Evolutionary conservation across 352 stramenopile genomes (phyloP).

Genomic region (Aphanomyces invadans): DNA sequence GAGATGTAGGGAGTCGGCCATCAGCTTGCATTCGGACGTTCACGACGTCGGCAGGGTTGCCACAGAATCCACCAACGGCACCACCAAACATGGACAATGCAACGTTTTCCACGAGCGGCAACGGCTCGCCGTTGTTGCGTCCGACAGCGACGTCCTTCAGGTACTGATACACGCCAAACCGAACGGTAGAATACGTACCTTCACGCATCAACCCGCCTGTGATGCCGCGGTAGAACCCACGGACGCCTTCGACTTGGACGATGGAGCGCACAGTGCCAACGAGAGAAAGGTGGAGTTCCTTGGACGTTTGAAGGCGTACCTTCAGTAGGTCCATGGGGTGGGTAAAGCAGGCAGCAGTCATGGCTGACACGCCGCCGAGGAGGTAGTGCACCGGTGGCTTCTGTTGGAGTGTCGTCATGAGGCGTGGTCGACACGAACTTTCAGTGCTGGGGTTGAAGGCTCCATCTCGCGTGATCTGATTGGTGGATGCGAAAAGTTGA

Average conservation of each 20-base stretch:
- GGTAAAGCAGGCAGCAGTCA: slow-evolving; percentile 79
- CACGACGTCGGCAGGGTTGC: slow-evolving; percentile 73
- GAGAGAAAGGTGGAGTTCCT: slow-evolving; percentile 58
- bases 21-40: slow-evolving; percentile 83
- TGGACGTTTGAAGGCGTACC: slow-evolving; percentile 72
- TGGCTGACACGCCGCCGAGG: slow-evolving; percentile 69
- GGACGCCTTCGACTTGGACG: slow-evolving; percentile 50
- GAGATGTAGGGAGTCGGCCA: slow-evolving; percentile 44
- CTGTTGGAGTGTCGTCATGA: neutral
- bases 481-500: neutral
- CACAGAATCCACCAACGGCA: slow-evolving; percentile 53
- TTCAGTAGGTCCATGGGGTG: slow-evolving; percentile 80
- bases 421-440: neutral
- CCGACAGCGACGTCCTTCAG: slow-evolving; percentile 71
- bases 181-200: slow-evolving; percentile 78
- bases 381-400: slow-evolving; percentile 48
- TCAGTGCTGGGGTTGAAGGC: neutral
- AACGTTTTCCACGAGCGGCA: slow-evolving; percentile 65
- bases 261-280: slow-evolving; percentile 44
- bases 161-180: slow-evolving; percentile 76
- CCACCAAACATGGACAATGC: slow-evolving; percentile 59
- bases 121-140: slow-evolving; percentile 50
- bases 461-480: neutral
- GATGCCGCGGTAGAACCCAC: slow-evolving; percentile 74
- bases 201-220: slow-evolving; percentile 69